A percentile compares a stretch with the other conserved stretches of the same genome.
Conservation (phyloP, 768 basidiomycete species). For the Cytidiella melzeri region DNA sequence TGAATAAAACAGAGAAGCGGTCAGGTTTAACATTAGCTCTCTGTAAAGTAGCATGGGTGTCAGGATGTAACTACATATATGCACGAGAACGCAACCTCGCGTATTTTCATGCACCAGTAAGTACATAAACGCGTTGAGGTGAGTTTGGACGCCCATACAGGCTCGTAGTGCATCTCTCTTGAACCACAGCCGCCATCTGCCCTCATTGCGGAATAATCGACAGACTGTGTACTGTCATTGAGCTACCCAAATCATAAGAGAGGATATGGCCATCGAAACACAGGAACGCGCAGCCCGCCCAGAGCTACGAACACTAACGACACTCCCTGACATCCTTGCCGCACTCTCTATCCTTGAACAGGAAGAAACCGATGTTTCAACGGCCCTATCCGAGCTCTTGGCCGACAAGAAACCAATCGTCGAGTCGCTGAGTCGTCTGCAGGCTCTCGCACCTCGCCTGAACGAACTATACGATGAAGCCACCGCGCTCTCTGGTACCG, state of each 20-base stretch:
- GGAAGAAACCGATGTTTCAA: slow-evolving; percentile 71
- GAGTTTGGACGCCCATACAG: neutral
- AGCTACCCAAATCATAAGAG: neutral
- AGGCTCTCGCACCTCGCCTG: slow-evolving; percentile 53
- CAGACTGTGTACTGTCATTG: neutral
- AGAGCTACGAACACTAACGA: slow-evolving; percentile 39
- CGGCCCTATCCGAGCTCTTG: slow-evolving; percentile 64
- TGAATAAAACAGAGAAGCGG: slow-evolving; percentile 2
- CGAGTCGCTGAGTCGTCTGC: slow-evolving; percentile 53
- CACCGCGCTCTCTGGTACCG: slow-evolving; percentile 44
- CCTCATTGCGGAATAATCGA: neutral
- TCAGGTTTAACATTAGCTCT: neutral
- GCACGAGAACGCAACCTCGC: too few species aligned
- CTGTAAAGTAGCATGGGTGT: neutral
- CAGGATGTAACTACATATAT: neutral
- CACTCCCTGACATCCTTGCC: slow-evolving; percentile 64
- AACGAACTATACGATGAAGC: slow-evolving; percentile 60
- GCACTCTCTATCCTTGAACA: slow-evolving; percentile 70
- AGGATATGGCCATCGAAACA: neutral
- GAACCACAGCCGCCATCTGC: too few species aligned
- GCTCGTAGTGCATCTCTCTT: too few species aligned
- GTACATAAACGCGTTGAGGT: neutral
- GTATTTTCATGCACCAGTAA: neutral
- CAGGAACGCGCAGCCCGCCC: slow-evolving; percentile 7
- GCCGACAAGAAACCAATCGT: slow-evolving; percentile 62